phyloP scores from a whole-genome alignment of 2,329 filamentous ascomycete genomes.

The Fusarium sp. region DNA sequence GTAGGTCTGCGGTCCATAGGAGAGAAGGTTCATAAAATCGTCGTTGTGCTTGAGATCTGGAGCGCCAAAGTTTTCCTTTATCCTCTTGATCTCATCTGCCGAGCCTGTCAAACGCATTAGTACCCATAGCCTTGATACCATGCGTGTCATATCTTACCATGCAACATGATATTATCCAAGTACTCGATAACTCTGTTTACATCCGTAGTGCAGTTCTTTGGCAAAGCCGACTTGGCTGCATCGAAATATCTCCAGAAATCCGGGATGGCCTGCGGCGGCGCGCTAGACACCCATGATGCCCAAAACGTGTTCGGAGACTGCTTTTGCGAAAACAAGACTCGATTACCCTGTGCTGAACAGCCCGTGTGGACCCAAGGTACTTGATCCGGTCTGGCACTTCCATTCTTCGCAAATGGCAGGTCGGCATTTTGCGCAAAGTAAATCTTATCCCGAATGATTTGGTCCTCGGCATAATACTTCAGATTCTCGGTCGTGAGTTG shows the following conservation, averaged over 20 bases:
- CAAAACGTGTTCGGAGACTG: conserved; percentile 1
- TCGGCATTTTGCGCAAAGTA: conserved; percentile 3
- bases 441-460: conserved; percentile 9
- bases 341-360: conserved; percentile 5
- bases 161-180: conserved; percentile 1
- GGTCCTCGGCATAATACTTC: conserved; percentile 10
- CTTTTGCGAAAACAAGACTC: conserved; percentile 10
- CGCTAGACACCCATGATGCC: conserved; percentile 6
- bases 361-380: conserved; percentile 15
- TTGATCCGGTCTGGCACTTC: neutral
- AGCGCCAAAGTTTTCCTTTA: conserved; percentile 6
- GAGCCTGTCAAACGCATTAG: neutral
- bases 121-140: neutral
- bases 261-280: conserved; percentile 1
- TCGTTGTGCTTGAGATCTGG: conserved; percentile 4
- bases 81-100: neutral
- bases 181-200: conserved; percentile 3
- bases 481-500: conserved; percentile 6
- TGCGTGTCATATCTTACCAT: neutral
- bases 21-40: conserved; percentile 11
- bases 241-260: conserved; percentile 16
- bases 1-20: neutral
- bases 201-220: conserved; percentile 12
- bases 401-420: neutral
- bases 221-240: conserved; percentile 8